Percentiles rank a stretch among this genome's conserved stretches.
These are phyloP conservation scores for Oenanthe javanica DNA, from an alignment of 140 eudicot species.

Conservation along the genomic window DNA sequence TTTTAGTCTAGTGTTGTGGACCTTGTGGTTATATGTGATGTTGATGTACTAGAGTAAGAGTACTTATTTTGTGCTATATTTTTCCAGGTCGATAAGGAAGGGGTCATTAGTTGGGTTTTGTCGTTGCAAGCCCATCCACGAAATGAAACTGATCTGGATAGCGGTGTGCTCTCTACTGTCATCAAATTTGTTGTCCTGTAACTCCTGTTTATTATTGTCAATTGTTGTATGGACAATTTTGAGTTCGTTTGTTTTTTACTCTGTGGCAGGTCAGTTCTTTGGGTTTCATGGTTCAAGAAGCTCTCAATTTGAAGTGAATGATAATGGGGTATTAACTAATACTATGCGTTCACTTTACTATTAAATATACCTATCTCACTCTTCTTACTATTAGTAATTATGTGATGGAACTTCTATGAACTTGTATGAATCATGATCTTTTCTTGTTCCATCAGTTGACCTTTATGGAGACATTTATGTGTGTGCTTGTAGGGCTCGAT, in stretches of 20 bases:
- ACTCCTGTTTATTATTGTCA: not conserved
- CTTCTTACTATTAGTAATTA: not conserved
- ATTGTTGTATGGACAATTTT: conserved; percentile 3
- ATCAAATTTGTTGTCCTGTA: not conserved
- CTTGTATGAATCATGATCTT: not conserved
- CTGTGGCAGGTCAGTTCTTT: conserved; percentile 66
- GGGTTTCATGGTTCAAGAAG: conserved; percentile 96
- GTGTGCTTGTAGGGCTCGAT: conserved; percentile 39
- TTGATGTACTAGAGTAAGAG: not conserved
- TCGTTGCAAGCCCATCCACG: conserved; percentile 75
- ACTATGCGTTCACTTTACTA: conserved; percentile 7
- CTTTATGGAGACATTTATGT: not conserved
- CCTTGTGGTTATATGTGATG: not conserved
- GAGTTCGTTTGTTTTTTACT: conserved; percentile 7
- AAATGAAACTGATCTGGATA: conserved; percentile 39
- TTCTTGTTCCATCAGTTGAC: not conserved
- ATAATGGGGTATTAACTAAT: conserved; percentile 46
- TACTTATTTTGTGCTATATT: not conserved
- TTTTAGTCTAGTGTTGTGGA: not conserved
- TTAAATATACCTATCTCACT: not conserved
- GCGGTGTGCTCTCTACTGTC: conserved; percentile 38
- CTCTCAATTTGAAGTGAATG: conserved; percentile 54
- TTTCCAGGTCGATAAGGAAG: conserved; percentile 68
- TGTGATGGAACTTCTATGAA: not conserved
- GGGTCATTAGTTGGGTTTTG: conserved; percentile 60